Base-by-base conservation (phyloP, 2,329 filamentous ascomycete species). In the Cladobotryum mycophilum region DNA sequence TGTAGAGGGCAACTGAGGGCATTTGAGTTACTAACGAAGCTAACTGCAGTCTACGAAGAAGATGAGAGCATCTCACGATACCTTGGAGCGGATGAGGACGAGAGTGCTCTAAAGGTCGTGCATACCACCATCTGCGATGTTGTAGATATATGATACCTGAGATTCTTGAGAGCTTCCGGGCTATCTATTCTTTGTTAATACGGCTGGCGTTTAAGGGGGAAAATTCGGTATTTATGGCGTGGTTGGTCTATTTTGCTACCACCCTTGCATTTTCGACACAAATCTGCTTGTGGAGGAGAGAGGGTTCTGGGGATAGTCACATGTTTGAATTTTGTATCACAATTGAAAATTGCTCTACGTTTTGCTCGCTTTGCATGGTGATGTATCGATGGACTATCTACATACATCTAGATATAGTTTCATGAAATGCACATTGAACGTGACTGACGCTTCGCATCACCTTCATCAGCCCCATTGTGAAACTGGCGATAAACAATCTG, bases 201-300 rank as follows among this genome's bases (percentile, higher is more conserved):
- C 45, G 62, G 62, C 58, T 60, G 65, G 65, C 65, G 65, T 68
- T 68, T 62, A 56, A 57, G 63, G 57, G 56, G 61, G 59, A 56
- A 57, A 61, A 61, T 48, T 51, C 47, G 55, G 58, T 63, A 56
- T 57, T 56, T 53, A 3, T 30, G 25, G 25, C 25, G 25, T 30
- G 25, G 25, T 30, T 30, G 25, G 25, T 30, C 25, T 30, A 30
- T 30, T 30, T 30, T 30, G 25, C 25, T 30, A 11, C 25, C 25
- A 30, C 25, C 25, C 25, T 30, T 30, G 25, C 25, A 30, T 30
- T 30, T 30, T 30, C 25, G 25, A 30, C 25, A 30, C 25, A 30
- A 30, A 30, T 30, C 25, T 30, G 25, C 25, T 30, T 30, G 25
- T 30, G 25, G 25, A 30, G 30, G 43, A 15, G 33, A 51, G 30